Percentiles rank a stretch among this genome's conserved stretches.
phyloP scores from a whole-genome alignment of 495 filamentous ascomycete genomes.

The Xylaria palmicola region DNA sequence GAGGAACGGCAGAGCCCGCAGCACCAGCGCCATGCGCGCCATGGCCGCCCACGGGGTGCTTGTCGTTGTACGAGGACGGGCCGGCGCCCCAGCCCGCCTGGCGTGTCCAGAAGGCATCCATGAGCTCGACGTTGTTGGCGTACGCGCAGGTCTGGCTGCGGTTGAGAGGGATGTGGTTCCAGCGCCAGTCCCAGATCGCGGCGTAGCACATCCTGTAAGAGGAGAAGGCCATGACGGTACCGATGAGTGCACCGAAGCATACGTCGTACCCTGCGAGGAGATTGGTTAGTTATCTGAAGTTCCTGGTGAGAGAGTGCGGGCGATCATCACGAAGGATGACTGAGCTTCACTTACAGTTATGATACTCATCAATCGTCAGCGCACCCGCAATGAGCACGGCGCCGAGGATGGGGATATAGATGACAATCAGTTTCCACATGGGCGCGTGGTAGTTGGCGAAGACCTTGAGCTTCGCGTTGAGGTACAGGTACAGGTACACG shows the following conservation, averaged over 20 bases:
- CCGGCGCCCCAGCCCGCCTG: slow-evolving; percentile 46
- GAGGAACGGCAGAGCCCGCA: slow-evolving; percentile 10
- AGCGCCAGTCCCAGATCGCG: slow-evolving; percentile 58
- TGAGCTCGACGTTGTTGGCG: slow-evolving; percentile 33
- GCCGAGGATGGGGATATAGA: slow-evolving; percentile 59
- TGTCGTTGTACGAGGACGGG: not conserved
- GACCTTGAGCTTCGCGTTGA: slow-evolving; percentile 65
- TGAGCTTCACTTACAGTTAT: slow-evolving; percentile 44
- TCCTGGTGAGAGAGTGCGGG: not conserved
- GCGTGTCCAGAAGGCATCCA: slow-evolving; percentile 44
- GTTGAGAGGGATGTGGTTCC: slow-evolving; percentile 52
- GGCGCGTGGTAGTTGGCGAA: slow-evolving; percentile 59
- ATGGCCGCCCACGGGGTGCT: slow-evolving; percentile 1
- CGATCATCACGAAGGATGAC: not conserved
- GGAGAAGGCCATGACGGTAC: slow-evolving; percentile 55
- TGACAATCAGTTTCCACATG: slow-evolving; percentile 60
- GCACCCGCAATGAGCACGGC: slow-evolving; percentile 58
- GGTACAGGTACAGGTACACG: slow-evolving; percentile 57
- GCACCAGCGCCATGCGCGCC: not conserved
- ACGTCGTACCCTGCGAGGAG: slow-evolving; percentile 49
- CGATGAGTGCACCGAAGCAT: slow-evolving; percentile 56
- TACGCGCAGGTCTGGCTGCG: slow-evolving; percentile 33
- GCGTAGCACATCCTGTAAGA: slow-evolving; percentile 60
- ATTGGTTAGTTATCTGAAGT: not conserved
- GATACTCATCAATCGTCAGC: slow-evolving; percentile 60